Base-by-base conservation (phyloP, 1,284 basidiomycete species). In the Fomitiporia mediterranea region DNA sequence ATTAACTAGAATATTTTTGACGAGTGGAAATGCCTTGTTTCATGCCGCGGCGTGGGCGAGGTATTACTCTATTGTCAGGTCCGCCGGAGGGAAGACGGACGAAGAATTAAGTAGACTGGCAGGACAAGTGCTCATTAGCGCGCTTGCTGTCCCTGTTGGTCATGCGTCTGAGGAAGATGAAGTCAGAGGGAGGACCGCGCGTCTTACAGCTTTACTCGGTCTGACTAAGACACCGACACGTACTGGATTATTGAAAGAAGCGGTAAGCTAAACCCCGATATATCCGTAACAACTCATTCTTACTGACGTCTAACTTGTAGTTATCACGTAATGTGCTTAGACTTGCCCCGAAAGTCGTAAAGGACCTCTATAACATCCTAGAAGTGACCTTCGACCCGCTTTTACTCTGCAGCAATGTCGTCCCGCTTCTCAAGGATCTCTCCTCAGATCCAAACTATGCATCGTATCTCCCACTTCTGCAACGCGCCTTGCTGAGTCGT, bases 1-100 rank as follows among this genome's bases (percentile, higher is more conserved):
- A 75, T 84, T 98, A 61, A 93, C 94, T 44, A 89, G 90, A 66
- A 98, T 99, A 66, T 99, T 99, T 73, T 77, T 93, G 64, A 92
- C 92, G 73, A 95, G 92, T 63, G 91, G 91, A 3, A 96, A 95
- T 69, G 86, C 91, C 13, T 79, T 99, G 38, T 99, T 96, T 76
- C 96, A 99, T 70, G 96, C 97, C 56, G 94, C 96, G 19, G 94
- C 97, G 0, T 98, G 94, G 93, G 86, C 89, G 57, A 81, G 90
- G 56, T 98, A 95, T 72, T 87, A 89, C 61, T 73, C 79, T 28
- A 69, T 90, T 50, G 78, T 86, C 39, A 83, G 80, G 2, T 79
- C 75, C 56, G 85, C 84, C 28, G 82, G 85, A 21, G 81, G 83
- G 17, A 86, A 82, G 66, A 82, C 83, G 15, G 84, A 89, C 39